phyloP scores from a whole-genome alignment of 768 basidiomycete species.

The Auriculariales sp. region DNA sequence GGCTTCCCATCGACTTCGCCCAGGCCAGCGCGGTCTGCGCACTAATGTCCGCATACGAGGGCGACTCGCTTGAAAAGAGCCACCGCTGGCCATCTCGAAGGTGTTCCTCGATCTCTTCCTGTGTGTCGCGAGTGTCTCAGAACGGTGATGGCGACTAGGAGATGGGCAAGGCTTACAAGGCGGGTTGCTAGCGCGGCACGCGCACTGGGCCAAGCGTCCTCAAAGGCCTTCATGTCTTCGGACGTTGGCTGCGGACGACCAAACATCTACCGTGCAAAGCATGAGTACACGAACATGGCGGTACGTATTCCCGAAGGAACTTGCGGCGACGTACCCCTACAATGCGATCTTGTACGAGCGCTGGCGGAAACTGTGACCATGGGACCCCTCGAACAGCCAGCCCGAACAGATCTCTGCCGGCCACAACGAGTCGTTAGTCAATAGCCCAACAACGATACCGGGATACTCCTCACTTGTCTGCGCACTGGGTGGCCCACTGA shows the following conservation, averaged over 20 bases:
- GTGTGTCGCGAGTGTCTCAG: too few relatives aligned
- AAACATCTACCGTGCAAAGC: constrained; percentile 5
- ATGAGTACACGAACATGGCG: neutral
- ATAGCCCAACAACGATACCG: too few relatives aligned
- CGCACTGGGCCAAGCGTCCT: constrained; percentile 15
- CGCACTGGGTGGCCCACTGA: constrained; percentile 35
- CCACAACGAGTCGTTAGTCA: too few relatives aligned
- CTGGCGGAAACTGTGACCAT: constrained; percentile 31
- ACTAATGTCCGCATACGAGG: constrained; percentile 38
- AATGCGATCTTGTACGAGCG: constrained; percentile 35
- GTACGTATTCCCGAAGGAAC: too few relatives aligned
- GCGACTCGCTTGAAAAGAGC: constrained; percentile 38
- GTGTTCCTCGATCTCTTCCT: constrained; percentile 27
- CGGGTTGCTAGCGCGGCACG: constrained; percentile 31
- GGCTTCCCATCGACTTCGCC: constrained; percentile 22
- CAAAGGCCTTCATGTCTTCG: constrained; percentile 16
- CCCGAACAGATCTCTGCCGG: constrained; percentile 25
- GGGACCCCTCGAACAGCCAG: constrained; percentile 26
- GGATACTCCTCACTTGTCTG: constrained; percentile 14
- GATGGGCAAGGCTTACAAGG: constrained; percentile 26
- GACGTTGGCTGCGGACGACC: constrained; percentile 21
- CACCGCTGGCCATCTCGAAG: constrained; percentile 39
- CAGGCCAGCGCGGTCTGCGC: constrained; percentile 35
- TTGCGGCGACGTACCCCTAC: neutral
- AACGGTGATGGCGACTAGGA: too few relatives aligned